A percentile compares a stretch with the other conserved stretches of the same genome.
phyloP scores from a whole-genome alignment of 164 flowering plant genomes.

The Tinospora cordifolia region DNA sequence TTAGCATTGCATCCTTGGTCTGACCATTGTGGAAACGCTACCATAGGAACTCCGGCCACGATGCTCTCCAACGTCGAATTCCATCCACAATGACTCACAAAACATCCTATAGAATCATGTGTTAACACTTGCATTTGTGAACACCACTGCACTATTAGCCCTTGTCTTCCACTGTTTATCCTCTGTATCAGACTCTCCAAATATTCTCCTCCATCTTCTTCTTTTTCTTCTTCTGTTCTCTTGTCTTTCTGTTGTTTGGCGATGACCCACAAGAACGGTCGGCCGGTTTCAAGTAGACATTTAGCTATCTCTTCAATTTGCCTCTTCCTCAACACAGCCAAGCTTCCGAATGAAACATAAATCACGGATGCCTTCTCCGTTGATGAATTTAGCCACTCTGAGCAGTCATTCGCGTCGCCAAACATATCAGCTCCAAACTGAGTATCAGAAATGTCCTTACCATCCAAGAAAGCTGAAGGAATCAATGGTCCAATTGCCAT shows the following conservation, averaged over 20 bases:
- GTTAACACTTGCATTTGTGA: conserved; percentile 30
- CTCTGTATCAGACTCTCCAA: neutral
- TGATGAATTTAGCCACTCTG: conserved; percentile 6
- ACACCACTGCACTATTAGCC: conserved; percentile 14
- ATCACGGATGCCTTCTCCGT: conserved; percentile 10
- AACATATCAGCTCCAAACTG: conserved; percentile 5
- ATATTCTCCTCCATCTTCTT: neutral
- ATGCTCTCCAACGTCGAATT: conserved; percentile 37
- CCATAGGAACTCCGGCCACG: conserved; percentile 32
- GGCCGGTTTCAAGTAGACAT: conserved; percentile 6
- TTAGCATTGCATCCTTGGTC: conserved; percentile 38
- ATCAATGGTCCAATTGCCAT: conserved; percentile 38
- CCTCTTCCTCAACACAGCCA: neutral
- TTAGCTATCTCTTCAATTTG: conserved; percentile 10
- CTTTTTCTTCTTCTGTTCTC: neutral
- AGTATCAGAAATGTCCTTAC: conserved; percentile 9
- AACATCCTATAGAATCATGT: conserved; percentile 35
- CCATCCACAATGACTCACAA: conserved; percentile 44
- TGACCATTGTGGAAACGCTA: conserved; percentile 33
- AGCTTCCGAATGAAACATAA: conserved; percentile 13
- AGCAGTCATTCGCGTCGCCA: neutral
- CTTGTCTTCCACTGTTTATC: neutral
- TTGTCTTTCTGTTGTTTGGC: neutral
- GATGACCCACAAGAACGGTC: conserved; percentile 16
- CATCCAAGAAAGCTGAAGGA: conserved; percentile 6